Conservation (phyloP, 2,329 filamentous ascomycete species). For the Incumbomyces delicatus region DNA sequence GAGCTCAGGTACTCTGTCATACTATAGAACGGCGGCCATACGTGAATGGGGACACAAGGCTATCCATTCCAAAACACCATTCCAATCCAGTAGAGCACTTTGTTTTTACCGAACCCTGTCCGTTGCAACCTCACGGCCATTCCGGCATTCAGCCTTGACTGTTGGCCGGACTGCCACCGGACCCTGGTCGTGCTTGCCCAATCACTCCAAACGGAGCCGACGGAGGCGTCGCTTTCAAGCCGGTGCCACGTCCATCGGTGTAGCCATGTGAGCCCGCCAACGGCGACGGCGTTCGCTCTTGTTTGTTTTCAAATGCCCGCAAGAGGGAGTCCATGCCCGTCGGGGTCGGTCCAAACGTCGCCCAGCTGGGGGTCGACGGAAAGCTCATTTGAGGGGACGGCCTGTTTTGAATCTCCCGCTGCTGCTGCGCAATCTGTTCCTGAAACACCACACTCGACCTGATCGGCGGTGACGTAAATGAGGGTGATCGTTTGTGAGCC, state of each 20-base stretch:
- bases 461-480: background rate
- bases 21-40: no score
- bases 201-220: slow-evolving; percentile 29
- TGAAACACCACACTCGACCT: slow-evolving; percentile 6
- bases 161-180: slow-evolving; percentile 33
- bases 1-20: no score
- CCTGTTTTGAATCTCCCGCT: slow-evolving; percentile 10
- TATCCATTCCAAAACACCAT: slow-evolving; percentile 4
- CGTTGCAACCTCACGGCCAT: background rate
- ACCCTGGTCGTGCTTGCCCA: slow-evolving; percentile 25
- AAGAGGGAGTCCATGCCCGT: slow-evolving; percentile 4
- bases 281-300: slow-evolving; percentile 2
- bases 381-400: slow-evolving; percentile 11
- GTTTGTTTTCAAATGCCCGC: slow-evolving; percentile 1
- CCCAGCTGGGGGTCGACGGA: slow-evolving; percentile 2
- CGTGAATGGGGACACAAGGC: background rate
- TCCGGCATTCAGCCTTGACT: slow-evolving; percentile 34
- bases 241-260: background rate
- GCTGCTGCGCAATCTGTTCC: background rate
- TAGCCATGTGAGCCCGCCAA: background rate
- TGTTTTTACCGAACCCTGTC: background rate
- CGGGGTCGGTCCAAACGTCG: slow-evolving; percentile 3
- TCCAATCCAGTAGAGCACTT: no score
- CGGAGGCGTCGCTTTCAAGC: background rate
- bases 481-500: background rate